phyloP scores from a whole-genome alignment of 2,329 filamentous ascomycete genomes.

The Anisogramma anomala region DNA sequence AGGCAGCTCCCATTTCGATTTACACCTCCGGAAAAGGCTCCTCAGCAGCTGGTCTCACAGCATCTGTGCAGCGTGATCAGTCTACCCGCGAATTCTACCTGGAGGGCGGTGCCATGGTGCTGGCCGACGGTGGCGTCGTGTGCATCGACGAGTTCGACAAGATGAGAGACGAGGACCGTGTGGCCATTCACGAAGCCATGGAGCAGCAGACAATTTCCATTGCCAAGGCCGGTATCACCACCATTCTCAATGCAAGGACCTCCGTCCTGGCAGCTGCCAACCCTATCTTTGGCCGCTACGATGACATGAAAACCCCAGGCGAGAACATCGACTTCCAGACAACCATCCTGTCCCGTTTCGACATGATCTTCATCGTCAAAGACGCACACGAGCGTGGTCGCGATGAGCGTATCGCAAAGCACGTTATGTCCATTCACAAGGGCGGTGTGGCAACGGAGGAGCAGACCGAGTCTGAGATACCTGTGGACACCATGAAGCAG shows the following conservation, averaged over 20 bases:
- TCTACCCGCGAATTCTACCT: constrained; percentile 93
- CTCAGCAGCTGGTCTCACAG: constrained; percentile 91
- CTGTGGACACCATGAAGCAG: constrained; percentile 92
- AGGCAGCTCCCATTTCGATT: constrained; percentile 90
- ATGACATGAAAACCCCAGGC: constrained; percentile 92
- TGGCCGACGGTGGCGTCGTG: constrained; percentile 91
- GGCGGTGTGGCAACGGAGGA: constrained; percentile 74
- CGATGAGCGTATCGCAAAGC: constrained; percentile 86
- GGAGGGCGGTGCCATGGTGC: constrained; percentile 95
- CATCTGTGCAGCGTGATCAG: constrained; percentile 87
- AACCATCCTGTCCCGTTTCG: constrained; percentile 93
- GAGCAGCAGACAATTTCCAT: constrained; percentile 99
- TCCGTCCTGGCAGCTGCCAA: constrained; percentile 94
- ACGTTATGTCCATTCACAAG: constrained; percentile 98
- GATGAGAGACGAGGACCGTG: constrained; percentile 96
- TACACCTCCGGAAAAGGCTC: constrained; percentile 98
- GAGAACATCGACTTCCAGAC: constrained; percentile 99
- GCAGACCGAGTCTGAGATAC: constrained; percentile 73
- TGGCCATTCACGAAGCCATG: constrained; percentile 99
- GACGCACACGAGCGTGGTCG: constrained; percentile 85
- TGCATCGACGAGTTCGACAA: constrained; percentile 99
- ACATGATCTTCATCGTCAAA: constrained; percentile 98
- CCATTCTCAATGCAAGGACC: constrained; percentile 89
- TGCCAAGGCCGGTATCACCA: constrained; percentile 96
- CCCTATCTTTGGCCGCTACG: constrained; percentile 93